phyloP scores from a whole-genome alignment of 2,329 filamentous ascomycete species.

The Metarhizium sp. region DNA sequence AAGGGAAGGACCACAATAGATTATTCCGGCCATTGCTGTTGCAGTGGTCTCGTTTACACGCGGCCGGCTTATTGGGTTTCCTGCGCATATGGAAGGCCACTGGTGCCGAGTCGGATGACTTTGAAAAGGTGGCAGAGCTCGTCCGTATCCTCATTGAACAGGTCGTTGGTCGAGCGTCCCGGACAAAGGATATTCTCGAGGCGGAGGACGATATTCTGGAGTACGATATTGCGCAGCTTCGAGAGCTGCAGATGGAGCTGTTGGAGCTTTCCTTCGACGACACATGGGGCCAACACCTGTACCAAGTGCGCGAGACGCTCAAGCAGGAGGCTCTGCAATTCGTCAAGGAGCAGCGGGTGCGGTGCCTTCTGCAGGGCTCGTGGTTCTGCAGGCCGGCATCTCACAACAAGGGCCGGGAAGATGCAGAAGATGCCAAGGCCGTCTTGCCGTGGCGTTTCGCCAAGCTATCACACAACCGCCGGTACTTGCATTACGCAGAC shows the following conservation, averaged over 20 bases:
- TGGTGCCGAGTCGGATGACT: conserved; percentile 74
- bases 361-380: conserved; percentile 77
- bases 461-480: conserved; percentile 80
- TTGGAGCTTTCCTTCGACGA: conserved; percentile 88
- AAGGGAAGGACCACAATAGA: conserved; percentile 72
- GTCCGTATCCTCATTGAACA: conserved; percentile 85
- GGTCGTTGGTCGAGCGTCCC: conserved; percentile 71
- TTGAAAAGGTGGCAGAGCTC: conserved; percentile 86
- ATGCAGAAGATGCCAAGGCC: conserved; percentile 24
- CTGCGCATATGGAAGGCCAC: conserved; percentile 90
- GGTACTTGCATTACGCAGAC: conserved; percentile 83
- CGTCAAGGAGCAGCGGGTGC: conserved; percentile 90
- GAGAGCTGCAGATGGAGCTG: conserved; percentile 87
- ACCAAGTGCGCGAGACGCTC: conserved; percentile 83
- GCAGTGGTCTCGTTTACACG: conserved; percentile 88
- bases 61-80: conserved; percentile 76
- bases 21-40: conserved; percentile 80
- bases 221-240: conserved; percentile 68
- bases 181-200: conserved; percentile 76
- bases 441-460: conserved; percentile 68
- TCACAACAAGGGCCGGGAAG: conserved; percentile 22
- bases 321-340: conserved; percentile 89
- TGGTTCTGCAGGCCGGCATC: conserved; percentile 63
- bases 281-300: conserved; percentile 84
- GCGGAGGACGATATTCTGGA: conserved; percentile 83